Evolutionary conservation across 2,329 filamentous ascomycete genomes (phyloP).

Genomic region (Endoconidiophora laricicola): DNA sequence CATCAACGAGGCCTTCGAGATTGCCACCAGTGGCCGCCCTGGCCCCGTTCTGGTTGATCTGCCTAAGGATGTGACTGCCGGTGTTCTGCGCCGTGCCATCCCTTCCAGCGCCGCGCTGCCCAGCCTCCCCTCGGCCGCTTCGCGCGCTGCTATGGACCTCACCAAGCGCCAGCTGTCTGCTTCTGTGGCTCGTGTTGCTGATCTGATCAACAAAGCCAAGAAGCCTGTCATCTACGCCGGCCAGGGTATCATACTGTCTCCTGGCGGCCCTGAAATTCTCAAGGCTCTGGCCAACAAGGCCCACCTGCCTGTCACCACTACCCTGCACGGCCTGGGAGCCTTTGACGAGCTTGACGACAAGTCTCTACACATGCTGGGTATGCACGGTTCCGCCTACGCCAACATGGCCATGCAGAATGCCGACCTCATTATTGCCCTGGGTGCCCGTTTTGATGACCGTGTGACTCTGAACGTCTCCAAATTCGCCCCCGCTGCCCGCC

Average conservation of each 20-base stretch:
- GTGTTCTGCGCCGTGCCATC: conserved; percentile 67
- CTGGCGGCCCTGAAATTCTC: conserved; percentile 63
- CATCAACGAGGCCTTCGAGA: conserved; percentile 97
- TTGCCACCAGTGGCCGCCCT: conserved; percentile 83
- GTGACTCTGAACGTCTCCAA: conserved; percentile 68
- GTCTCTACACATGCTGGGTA: conserved; percentile 93
- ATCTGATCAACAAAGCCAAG: conserved; percentile 75
- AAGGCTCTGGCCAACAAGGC: conserved; percentile 81
- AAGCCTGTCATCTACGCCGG: conserved; percentile 93
- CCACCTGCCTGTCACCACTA: conserved; percentile 87
- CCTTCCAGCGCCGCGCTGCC: conserved; percentile 60
- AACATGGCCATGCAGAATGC: conserved; percentile 98
- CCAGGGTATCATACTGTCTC: conserved; percentile 66
- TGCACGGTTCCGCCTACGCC: conserved; percentile 94
- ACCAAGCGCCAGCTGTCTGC: conserved; percentile 54
- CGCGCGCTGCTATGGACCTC: conserved; percentile 59
- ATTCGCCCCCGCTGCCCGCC: conserved; percentile 78
- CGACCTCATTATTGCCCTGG: conserved; percentile 87
- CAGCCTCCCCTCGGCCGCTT: conserved; percentile 70
- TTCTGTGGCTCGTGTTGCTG: conserved; percentile 61
- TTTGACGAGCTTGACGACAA: conserved; percentile 90
- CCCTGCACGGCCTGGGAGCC: conserved; percentile 79
- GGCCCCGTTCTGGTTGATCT: conserved; percentile 91
- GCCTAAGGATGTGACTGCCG: conserved; percentile 89
- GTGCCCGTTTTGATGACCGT: conserved; percentile 89